Evolutionary conservation across 345 rosid genomes (phyloP).

Genomic region (Physaria fendleri): DNA sequence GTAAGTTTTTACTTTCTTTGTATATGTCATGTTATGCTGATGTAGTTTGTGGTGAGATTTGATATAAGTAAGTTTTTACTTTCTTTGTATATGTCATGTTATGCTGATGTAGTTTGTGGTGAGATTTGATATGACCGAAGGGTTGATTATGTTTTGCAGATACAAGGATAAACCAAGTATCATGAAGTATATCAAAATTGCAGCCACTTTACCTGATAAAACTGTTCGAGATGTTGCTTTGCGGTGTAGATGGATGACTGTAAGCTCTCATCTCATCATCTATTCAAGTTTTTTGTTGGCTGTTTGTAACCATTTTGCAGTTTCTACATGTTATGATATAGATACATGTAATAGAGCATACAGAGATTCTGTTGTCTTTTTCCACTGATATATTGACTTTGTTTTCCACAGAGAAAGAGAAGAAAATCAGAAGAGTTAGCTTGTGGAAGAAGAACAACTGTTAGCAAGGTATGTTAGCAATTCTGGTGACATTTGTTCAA

Average conservation of each 20-base stretch:
- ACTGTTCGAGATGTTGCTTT: constrained; percentile 93
- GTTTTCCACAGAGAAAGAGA: constrained; percentile 66
- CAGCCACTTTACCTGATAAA: constrained; percentile 71
- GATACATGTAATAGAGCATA: background rate
- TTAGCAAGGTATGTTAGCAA: constrained; percentile 54
- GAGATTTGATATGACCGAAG: background rate
- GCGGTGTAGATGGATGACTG: constrained; percentile 94
- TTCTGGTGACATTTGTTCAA: background rate
- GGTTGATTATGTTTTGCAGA: constrained; percentile 28
- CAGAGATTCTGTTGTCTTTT: background rate
- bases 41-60: too few relatives aligned
- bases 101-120: background rate
- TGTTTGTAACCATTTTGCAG: background rate
- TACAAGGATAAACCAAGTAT: constrained; percentile 68
- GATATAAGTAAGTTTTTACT: background rate
- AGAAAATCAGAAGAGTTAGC: constrained; percentile 68
- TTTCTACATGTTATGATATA: background rate
- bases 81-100: background rate
- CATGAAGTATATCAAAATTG: constrained; percentile 81
- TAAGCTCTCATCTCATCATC: constrained; percentile 30
- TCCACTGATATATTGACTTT: background rate
- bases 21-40: background rate
- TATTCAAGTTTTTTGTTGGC: background rate
- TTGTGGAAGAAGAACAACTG: constrained; percentile 50
- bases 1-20: background rate